These are phyloP conservation scores for Epichloe scottii DNA, from an alignment of 2,329 filamentous ascomycete genomes.

Conservation along the genomic window DNA sequence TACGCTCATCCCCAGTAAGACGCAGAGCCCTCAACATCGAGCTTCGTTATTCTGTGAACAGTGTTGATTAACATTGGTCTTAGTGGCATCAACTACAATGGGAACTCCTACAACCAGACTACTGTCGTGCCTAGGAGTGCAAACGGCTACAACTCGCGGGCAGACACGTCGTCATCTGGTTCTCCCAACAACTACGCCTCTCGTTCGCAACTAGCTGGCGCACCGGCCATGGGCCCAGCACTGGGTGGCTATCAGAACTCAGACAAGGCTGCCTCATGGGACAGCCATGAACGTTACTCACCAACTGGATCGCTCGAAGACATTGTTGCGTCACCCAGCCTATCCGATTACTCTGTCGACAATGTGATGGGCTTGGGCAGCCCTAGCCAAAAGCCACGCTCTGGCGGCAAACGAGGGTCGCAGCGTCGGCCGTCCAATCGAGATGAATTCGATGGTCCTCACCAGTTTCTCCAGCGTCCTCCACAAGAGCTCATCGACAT, in stretches of 20 bases:
- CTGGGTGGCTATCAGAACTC: conserved; percentile 28
- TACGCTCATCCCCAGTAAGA: conserved; percentile 28
- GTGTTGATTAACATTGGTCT: conserved; percentile 20
- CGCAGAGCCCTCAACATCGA: conserved; percentile 4
- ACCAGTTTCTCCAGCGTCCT: conserved; percentile 67
- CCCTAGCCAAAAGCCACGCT: conserved; percentile 31
- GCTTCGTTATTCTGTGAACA: background rate
- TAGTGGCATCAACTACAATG: conserved; percentile 32
- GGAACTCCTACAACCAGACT: conserved; percentile 19
- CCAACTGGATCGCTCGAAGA: conserved; percentile 47
- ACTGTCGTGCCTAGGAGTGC: conserved; percentile 7
- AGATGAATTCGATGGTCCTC: conserved; percentile 81
- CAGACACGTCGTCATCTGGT: conserved; percentile 27
- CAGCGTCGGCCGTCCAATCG: conserved; percentile 66
- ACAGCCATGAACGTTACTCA: conserved; percentile 38
- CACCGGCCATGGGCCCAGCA: conserved; percentile 16
- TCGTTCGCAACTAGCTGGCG: conserved; percentile 28
- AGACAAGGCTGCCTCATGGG: conserved; percentile 15
- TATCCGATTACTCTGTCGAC: conserved; percentile 49
- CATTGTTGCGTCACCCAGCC: conserved; percentile 42
- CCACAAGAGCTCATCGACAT: conserved; percentile 58
- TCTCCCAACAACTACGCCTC: conserved; percentile 27
- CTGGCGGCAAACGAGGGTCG: conserved; percentile 34
- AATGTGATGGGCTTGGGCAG: conserved; percentile 29
- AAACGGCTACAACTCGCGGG: conserved; percentile 25